Evolutionary conservation across 2,329 filamentous ascomycete species (phyloP).

Genomic region (Trichoderma sp.): DNA sequence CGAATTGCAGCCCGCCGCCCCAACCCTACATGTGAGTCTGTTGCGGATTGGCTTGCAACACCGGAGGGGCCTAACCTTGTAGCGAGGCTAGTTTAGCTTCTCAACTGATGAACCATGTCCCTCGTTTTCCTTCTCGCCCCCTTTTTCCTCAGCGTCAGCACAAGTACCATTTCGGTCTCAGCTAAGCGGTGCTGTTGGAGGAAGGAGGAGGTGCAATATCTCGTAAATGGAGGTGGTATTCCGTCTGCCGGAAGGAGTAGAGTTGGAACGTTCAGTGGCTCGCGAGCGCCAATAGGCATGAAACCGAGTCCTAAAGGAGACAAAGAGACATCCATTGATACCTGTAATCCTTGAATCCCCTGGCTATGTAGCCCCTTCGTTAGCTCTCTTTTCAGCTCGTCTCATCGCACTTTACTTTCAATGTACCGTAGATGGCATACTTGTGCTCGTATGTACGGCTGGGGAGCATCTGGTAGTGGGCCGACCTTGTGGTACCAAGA

Average conservation of each 20-base stretch:
- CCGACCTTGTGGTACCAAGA: background rate
- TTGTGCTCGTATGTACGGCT: background rate
- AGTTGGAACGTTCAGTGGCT: background rate
- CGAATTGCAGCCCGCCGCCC: background rate
- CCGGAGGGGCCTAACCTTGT: background rate
- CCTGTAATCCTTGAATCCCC: background rate
- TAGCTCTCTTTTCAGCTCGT: background rate
- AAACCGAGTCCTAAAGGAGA: background rate
- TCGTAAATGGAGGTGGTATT: background rate
- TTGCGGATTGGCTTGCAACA: background rate
- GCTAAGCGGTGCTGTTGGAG: background rate
- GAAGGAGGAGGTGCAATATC: background rate
- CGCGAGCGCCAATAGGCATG: background rate
- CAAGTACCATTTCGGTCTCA: background rate
- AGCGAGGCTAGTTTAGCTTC: constrained; percentile 9
- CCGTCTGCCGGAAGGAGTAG: background rate
- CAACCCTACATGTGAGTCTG: background rate
- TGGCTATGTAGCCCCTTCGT: background rate
- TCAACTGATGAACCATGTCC: constrained; percentile 6
- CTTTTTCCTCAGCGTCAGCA: background rate
- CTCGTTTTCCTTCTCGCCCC: background rate
- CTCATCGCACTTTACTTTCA: background rate
- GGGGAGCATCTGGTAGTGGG: background rate
- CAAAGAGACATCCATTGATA: background rate
- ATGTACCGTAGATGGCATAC: background rate